Base-by-base conservation (phyloP, 306 rosid species). In the Cucurbita ficifolia region DNA sequence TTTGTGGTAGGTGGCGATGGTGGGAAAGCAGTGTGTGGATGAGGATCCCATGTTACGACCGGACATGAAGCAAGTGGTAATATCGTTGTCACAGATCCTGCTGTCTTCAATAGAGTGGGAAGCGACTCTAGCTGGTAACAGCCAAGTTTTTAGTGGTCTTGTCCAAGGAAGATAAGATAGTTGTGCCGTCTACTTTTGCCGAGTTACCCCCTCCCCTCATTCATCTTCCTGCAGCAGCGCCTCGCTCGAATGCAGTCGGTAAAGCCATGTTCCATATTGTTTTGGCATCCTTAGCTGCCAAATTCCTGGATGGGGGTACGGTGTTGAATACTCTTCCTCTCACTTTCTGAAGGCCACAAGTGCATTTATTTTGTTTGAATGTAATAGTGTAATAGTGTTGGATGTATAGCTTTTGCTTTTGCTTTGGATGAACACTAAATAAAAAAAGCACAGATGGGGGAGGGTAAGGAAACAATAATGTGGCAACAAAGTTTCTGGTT, bases 61-160 rank as follows among this genome's bases (percentile, higher is more conserved):
- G 0, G 99, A 94, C 75, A 91, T 94, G 99, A 91, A 88, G 55
- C 90, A 87, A 76, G 74, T 87, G 3, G 97, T 91, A 83, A 94
- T 94, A 63, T 84, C 99, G 8, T 79, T 91, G 76, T 94, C 99
- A n/a, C 99, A 94, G 70, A 86, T 91, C 74, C 91, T 89, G 14
- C 86, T 94, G 12, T 89, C 97, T 67, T 89, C 99, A 5, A 81
- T 94, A 63, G 99, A 94, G 82, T 94, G 99, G 99, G 99, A 94
- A 85, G 96, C 99, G 12, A 94, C 99, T 80, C 96, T 94, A 12
- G 97, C 99, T 7, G 99, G 99, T 72, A 94, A 88, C 80, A 94
- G 99, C 82, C 99, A 94, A 78, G 97, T 94, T 57, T 94, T 94
- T 78, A 91, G 99, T 83, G 99, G 99, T 24, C 99, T 91, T 81